Evolutionary conservation across 805 yeast species (phyloP), one percentile per base, ranked within the genome.

Genomic region (Candida odintsovae): DNA sequence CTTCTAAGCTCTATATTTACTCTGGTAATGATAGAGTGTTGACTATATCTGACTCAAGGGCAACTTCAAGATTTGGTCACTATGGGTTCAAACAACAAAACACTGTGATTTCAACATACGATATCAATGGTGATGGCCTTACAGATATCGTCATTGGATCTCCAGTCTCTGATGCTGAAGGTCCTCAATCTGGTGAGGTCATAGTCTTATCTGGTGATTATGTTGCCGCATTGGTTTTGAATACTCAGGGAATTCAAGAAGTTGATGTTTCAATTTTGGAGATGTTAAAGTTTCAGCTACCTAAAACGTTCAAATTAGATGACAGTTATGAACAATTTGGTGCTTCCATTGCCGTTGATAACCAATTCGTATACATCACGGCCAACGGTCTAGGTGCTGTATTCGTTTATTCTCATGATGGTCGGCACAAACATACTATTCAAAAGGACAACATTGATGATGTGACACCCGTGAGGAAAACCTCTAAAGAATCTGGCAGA

Each of bases 21-120:
- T 52, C 56, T 13, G 53, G 57, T 23, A 48, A 53, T 3, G 50
- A 37, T n/a, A 58, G 48, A 22, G 33, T 61, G 33, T 52, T 65
- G 16, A 65, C 56, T 1, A 61, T 66, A 13, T 41, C 23, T 26
- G 66, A 66, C 43, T 18, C 51, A 21, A 46, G 50, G 20, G 49
- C 73, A 9, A 41, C 57, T 10, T 42, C 56, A 13, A 38, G 36
- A 20, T 64, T 72, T 48, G 78, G 83, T 3, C 11, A 42, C 0
- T 25, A 45, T 1, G 82, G 83, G 0, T 40, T 53, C 2, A 77
- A 79, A 47, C 66, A 75, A 40, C 55, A 74, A 15, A 80, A 78
- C 0, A 55, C 62, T 16, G 38, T 54, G 1, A 41, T 74, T 21
- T 45, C 54, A 1, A 58, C 64, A 0, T 64, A 56, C 15, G 73